Base-by-base conservation (phyloP, 2,329 filamentous ascomycete species). In the Trichoderma sp. region DNA sequence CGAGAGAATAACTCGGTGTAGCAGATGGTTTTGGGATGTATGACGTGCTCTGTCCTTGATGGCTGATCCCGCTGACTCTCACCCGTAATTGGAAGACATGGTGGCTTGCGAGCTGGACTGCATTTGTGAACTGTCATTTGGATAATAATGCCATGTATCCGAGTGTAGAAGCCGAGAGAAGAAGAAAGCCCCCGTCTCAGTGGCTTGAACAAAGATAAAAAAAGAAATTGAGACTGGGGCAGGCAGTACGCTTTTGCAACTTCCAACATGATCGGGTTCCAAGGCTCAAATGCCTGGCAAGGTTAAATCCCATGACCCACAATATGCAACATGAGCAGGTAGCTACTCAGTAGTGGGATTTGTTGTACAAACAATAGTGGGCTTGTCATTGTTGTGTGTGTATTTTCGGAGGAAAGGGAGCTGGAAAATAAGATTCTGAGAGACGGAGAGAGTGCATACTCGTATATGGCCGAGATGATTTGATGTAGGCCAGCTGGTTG, bases 11-110 rank as follows among this genome's bases (percentile, higher is more conserved):
- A 30, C 26, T 50, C 66, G 55, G 57, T 61, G 66, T 50, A 28
- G 34, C 17, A 26, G 53, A 9, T 11, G 12, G 53, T 17, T 28
- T 32, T 59, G 55, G 28, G 61, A 50, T 61, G 66, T 58, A 68
- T 68, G 66, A 50, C 66, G 66, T 68, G 66, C 66, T 53, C 66
- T 61, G 34, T 47, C 66, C 23, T 32, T 36, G 50, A 68, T 47
- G 26, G 57, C 15, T 36, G 36, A 43, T 26, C 36, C 43, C 30
- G 28, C 23, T 55, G 32, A 39, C 26, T 39, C 66, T 47, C 66
- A 26, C 66, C 39, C 57, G 3, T 15, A 36, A 36, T 9, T 32
- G 7, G 15, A 9, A 61, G 55, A 20, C 57, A 53, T 26, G 28
- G 53, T 30, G 55, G 55, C 39, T 50, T 53, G 55, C 36, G n/a